A percentile compares a stretch with the other conserved stretches of the same genome.
Evolutionary conservation across 164 flowering plant species (phyloP).

Genomic region (Dillenia suffruticosa): DNA sequence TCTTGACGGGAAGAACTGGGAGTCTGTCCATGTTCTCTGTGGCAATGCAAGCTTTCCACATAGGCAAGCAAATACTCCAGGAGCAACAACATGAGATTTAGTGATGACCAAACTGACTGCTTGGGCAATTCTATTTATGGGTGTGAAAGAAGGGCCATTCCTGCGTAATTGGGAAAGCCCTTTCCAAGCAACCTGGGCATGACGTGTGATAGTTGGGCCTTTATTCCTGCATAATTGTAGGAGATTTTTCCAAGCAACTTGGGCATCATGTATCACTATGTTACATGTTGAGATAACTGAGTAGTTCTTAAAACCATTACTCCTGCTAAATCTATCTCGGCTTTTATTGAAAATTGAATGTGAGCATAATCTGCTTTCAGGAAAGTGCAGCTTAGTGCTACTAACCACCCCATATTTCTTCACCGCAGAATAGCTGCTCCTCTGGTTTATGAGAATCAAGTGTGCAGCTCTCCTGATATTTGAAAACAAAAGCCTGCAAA

Average conservation of each 20-base stretch:
- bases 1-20: slow-evolving; percentile 26
- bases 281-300: slow-evolving; percentile 26
- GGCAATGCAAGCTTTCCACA: slow-evolving; percentile 61
- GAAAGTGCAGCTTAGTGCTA: slow-evolving; percentile 20
- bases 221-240: slow-evolving; percentile 19
- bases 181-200: slow-evolving; percentile 61
- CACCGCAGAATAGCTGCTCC: slow-evolving; percentile 18
- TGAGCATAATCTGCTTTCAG: slow-evolving; percentile 23
- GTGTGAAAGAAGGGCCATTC: slow-evolving; percentile 18
- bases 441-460: slow-evolving; percentile 14
- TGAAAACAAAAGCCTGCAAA: slow-evolving; percentile 41
- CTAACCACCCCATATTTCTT: slow-evolving; percentile 22
- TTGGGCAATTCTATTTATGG: slow-evolving; percentile 50
- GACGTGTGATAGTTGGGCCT: slow-evolving; percentile 21
- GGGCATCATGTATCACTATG: slow-evolving; percentile 39
- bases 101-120: slow-evolving; percentile 61
- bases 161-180: slow-evolving; percentile 28
- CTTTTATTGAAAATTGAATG: slow-evolving; percentile 14
- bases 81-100: slow-evolving; percentile 49
- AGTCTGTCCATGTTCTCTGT: slow-evolving; percentile 30
- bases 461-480: slow-evolving; percentile 30
- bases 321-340: slow-evolving; percentile 8
- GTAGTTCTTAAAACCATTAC: slow-evolving; percentile 20
- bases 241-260: slow-evolving; percentile 56
- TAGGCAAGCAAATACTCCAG: slow-evolving; percentile 54